These are phyloP conservation scores for Lentinula boryana DNA, from an alignment of 768 basidiomycete species.

Conservation along the genomic window DNA sequence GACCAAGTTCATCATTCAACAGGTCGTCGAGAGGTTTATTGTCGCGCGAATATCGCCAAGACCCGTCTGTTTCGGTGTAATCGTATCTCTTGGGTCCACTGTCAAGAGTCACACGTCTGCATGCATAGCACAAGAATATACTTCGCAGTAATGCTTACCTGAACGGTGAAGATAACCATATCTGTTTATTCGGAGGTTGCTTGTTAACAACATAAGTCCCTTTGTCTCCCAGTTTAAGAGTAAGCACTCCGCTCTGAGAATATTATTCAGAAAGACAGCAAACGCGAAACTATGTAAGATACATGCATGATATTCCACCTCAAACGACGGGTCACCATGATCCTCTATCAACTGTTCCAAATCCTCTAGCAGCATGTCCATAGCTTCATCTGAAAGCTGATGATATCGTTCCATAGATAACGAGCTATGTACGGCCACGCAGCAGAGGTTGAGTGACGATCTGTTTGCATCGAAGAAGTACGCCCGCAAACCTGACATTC, in stretches of 20 bases:
- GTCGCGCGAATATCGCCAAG: constrained; percentile 79
- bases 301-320: constrained; percentile 87
- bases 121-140: neutral
- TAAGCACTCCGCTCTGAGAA: constrained; percentile 84
- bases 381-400: constrained; percentile 62
- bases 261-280: neutral
- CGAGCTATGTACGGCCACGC: constrained; percentile 23
- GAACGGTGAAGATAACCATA: constrained; percentile 88
- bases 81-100: constrained; percentile 95
- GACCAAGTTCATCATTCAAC: constrained; percentile 64
- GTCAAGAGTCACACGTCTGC: neutral
- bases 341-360: constrained; percentile 71
- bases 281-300: neutral
- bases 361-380: constrained; percentile 70
- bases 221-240: constrained; percentile 63
- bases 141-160: constrained; percentile 43
- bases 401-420: constrained; percentile 68
- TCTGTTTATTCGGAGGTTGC: constrained; percentile 96
- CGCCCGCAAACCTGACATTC: constrained; percentile 41
- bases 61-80: constrained; percentile 45
- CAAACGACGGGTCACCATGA: constrained; percentile 48
- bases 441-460: neutral
- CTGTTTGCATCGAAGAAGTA: neutral
- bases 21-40: constrained; percentile 52
- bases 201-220: constrained; percentile 97